Conservation (phyloP, 2,329 filamentous ascomycete species). For the Colletotrichum siamense region DNA sequence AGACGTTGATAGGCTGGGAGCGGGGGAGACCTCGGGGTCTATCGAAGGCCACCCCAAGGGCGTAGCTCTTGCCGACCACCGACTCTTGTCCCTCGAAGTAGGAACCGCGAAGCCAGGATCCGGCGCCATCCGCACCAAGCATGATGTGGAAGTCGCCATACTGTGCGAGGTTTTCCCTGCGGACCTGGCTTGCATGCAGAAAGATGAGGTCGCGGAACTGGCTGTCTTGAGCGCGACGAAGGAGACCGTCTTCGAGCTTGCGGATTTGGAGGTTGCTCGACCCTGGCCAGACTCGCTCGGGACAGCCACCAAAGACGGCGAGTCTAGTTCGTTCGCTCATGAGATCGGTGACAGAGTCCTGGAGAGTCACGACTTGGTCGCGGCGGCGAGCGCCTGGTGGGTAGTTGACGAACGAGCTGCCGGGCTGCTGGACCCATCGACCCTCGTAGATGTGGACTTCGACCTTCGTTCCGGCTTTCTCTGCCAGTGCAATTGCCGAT, state of each 20-base stretch:
- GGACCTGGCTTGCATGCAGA: conserved; percentile 35
- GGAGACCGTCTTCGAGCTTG: conserved; percentile 41
- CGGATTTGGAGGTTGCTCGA: conserved; percentile 43
- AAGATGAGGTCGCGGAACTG: conserved; percentile 36
- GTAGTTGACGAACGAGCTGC: conserved; percentile 30
- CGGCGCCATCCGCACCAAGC: conserved; percentile 39
- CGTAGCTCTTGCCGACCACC: conserved; percentile 37
- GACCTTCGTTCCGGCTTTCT: conserved; percentile 34
- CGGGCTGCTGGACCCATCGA: conserved; percentile 32
- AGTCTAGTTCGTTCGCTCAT: neutral
- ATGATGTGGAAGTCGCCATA: conserved; percentile 41
- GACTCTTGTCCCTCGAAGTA: conserved; percentile 40
- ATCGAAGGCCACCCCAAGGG: conserved; percentile 21
- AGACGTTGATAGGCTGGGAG: conserved; percentile 40
- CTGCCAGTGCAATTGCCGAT: conserved; percentile 27
- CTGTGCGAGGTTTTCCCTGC: conserved; percentile 31
- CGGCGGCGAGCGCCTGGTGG: conserved; percentile 23
- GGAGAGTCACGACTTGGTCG: neutral
- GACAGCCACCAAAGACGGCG: conserved; percentile 28
- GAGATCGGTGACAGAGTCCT: neutral
- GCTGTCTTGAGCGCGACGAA: conserved; percentile 36
- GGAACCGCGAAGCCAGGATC: conserved; percentile 37
- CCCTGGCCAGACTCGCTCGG: conserved; percentile 39
- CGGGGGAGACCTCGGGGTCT: conserved; percentile 37
- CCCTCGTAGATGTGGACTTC: conserved; percentile 41